Base-by-base conservation (phyloP, 352 stramenopile genomes). In the Albugo candida region DNA sequence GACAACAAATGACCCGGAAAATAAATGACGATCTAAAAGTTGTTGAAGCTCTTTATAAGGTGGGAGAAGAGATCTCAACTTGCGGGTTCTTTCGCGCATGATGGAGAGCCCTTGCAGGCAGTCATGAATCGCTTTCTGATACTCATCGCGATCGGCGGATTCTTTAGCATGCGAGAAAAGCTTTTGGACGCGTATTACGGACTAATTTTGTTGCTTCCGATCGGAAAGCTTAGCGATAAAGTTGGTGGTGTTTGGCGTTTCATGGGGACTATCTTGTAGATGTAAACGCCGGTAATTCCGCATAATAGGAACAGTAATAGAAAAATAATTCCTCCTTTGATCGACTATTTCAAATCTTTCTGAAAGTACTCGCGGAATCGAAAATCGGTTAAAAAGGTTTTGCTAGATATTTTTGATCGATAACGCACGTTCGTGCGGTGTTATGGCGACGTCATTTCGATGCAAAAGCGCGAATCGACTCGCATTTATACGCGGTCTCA, bases 1-100 rank as follows among this genome's bases (percentile, higher is more conserved):
- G 27, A 88, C 79, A 11, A 64, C 52, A 36, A 88, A 85, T 18
- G 72, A 70, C 11, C 85, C 44, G 54, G 83, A 70, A 41, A 85
- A 83, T 60, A 85, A 62, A 45, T 85, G 75, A 0, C 66, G 69
- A 54, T 88, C 75, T 87, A 55, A 8, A 13, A 41, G 24, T 17
- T 31, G 3, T 31, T 10, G 3, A 8, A 31, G 24, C 24, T 3
- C 24, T 10, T 31, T 31, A 3, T 31, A n/a, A n/a, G 16, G 34
- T 4, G 10, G 36, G 17, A 34, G 8, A 13, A 13, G 53, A 40
- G 24, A 31, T 8, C 46, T 31, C 24, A 87, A 71, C 75, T 56
- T 67, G 65, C 1, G 57, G 52, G 44, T 84, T 88, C 64, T 84
- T 39, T 55, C 59, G 45, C 77, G 73, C 41, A 67, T 53, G 40